Base-by-base conservation (phyloP, 805 yeast species). In the Candida pseudofarinosa region DNA sequence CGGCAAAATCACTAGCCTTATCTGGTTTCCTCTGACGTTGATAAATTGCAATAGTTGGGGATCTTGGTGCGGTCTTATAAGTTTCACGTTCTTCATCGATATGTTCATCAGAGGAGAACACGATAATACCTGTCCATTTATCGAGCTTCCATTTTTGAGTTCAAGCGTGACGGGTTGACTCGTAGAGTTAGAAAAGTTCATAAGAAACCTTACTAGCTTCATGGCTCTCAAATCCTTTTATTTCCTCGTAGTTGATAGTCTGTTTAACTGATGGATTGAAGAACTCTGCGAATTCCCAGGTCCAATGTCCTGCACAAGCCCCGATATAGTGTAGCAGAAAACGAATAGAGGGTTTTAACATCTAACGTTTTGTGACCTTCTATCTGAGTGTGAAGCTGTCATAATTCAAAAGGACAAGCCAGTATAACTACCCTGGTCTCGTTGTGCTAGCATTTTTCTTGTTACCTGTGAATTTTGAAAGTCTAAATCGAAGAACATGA, bases 61-160 rank as follows among this genome's bases (percentile, higher is more conserved):
- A 42, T 80, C 86, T 43, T 86, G 80, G 57, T 81, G 76, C 42
- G 76, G 79, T 35, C 85, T 74, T 2, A 90, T 81, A 76, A 91
- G 80, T 52, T 83, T 85, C 38, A 87, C 91, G 50, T 85, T 85
- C 53, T 85, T 81, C 47, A 90, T 63, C 3, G 88, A 80, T 36
- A 90, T 81, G 63, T 90, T 90, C 98, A 90, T 90, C 48, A 85
- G 77, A 19, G 97, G 96, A 2, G 96, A 74, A 33, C 93, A 96
- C 4, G 89, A 79, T 33, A 85, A 79, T 19, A 91, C 70, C 12
- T 90, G 86, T 0, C 98, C 98, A 54, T 85, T 79, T 4, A 91
- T 78, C 4, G 87, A 75, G 3, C 91, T 86, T 33, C 97, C 97
- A 63, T 91, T 88, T 62, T 90, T 91, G 56, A 91, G 71, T 60